Evolutionary conservation across 2,329 filamentous ascomycete genomes (phyloP).

Genomic region (Thermothelomyces thermophilus): DNA sequence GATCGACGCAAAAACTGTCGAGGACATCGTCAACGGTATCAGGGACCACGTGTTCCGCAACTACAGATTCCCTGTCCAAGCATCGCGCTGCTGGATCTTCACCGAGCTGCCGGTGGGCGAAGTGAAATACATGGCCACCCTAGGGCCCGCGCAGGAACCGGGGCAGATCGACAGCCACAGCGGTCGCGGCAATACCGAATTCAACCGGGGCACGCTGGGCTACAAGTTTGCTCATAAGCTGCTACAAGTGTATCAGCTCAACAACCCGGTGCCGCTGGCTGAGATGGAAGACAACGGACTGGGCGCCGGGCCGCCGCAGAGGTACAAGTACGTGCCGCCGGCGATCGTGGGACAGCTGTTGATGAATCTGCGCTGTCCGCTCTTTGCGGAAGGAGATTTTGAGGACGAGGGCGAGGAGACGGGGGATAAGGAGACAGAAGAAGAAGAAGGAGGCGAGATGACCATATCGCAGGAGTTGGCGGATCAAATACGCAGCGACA

Average conservation of each 20-base stretch:
- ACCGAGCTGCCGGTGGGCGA: slow-evolving; percentile 40
- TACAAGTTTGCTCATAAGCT: slow-evolving; percentile 47
- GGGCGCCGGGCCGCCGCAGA: slow-evolving; percentile 43
- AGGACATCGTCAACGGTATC: slow-evolving; percentile 41
- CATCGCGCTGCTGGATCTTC: slow-evolving; percentile 59
- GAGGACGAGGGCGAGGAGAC: slow-evolving; percentile 9
- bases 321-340: slow-evolving; percentile 49
- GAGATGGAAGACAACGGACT: slow-evolving; percentile 51
- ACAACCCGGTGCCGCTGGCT: slow-evolving; percentile 48
- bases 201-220: slow-evolving; percentile 37
- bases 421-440: not conserved
- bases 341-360: slow-evolving; percentile 52
- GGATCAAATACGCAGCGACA: slow-evolving; percentile 44
- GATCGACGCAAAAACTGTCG: slow-evolving; percentile 41
- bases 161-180: slow-evolving; percentile 40
- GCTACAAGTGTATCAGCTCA: slow-evolving; percentile 54
- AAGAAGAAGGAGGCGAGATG: slow-evolving; percentile 13
- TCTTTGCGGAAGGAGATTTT: slow-evolving; percentile 32
- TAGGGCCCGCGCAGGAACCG: slow-evolving; percentile 41
- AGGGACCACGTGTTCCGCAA: slow-evolving; percentile 50
- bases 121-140: slow-evolving; percentile 53
- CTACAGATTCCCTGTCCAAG: slow-evolving; percentile 48
- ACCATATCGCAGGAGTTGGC: slow-evolving; percentile 47
- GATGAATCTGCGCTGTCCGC: slow-evolving; percentile 48
- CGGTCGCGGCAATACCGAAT: slow-evolving; percentile 47